Evolutionary conservation across 768 basidiomycete species (phyloP).

Genomic region (Collybia sordida): DNA sequence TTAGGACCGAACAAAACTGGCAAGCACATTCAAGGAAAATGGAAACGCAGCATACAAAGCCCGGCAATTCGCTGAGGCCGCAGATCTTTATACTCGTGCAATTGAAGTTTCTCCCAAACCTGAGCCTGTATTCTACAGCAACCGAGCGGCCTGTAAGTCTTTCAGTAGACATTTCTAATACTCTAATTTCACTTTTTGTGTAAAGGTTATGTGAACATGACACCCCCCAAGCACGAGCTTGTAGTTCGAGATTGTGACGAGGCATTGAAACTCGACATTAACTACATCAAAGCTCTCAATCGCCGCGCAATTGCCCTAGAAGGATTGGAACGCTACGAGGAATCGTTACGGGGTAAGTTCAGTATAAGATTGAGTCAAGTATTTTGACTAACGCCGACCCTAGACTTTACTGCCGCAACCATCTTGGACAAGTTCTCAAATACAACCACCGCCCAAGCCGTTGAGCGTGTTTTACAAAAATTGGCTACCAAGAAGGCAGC

Average conservation of each 20-base stretch:
- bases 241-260: constrained; percentile 89
- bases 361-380: not conserved
- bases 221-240: constrained; percentile 77
- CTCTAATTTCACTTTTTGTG: not conserved
- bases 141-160: constrained; percentile 89
- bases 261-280: constrained; percentile 79
- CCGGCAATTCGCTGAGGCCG: constrained; percentile 59
- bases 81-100: constrained; percentile 69
- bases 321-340: constrained; percentile 67
- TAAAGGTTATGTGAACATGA: constrained; percentile 88
- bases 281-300: constrained; percentile 90
- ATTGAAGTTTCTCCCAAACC: constrained; percentile 73
- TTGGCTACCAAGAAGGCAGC: constrained; percentile 71
- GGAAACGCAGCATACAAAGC: constrained; percentile 72
- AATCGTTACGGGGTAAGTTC: constrained; percentile 73
- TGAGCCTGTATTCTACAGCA: constrained; percentile 94
- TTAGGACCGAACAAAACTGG: constrained; percentile 65
- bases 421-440: constrained; percentile 94
- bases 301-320: constrained; percentile 87
- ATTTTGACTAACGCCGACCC: not conserved
- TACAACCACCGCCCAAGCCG: constrained; percentile 69
- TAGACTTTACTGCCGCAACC: constrained; percentile 95
- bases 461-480: constrained; percentile 92
- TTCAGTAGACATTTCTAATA: not conserved
- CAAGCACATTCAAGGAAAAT: constrained; percentile 64